Evolutionary conservation across 1,284 basidiomycete species (phyloP), one percentile per base, ranked within the genome.

Genomic region (Trichosporon ovoides): DNA sequence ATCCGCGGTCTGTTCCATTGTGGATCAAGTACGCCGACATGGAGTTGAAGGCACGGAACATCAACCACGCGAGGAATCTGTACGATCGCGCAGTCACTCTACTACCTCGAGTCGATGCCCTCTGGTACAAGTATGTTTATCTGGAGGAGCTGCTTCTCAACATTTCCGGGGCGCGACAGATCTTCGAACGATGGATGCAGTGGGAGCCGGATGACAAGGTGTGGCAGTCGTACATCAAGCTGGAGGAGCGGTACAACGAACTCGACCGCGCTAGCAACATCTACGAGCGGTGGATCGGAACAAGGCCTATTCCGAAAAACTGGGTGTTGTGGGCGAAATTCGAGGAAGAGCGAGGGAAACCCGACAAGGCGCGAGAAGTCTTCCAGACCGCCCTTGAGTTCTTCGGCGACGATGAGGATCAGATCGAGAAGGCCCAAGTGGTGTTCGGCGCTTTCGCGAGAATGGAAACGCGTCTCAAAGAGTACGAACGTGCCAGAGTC

Each of bases 141-240:
- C 84, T 98, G 56, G 95, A 99, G 75, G 95, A 99, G 76, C 83
- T 99, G 3, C 83, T 99, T 12, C 89, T 95, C 70, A 98, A 99
- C 72, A 86, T 98, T 36, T 84, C 91, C 1, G 95, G 95, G 28
- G 93, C 94, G 1, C 86, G 95, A 10, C 94, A 98, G 74, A 90
- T 98, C 58, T 98, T 98, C 69, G 96, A 99, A 77, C 84, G 95
- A 50, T 98, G 95, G 95, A 96, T 98, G 92, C 84, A 88, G 64
- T 98, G 96, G 96, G 93, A 98, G 75, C 96, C 96, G 0, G 92
- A 98, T 70, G 96, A 98, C 83, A 98, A 97, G 58, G 93, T 95
- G 7, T 98, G 95, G 96, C 89, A 92, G 72, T 91, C 91, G 12
- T 98, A 96, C 77, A 91, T 98, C 82, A 95, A 97, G 80, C 81